Evolutionary conservation across 805 yeast genomes (phyloP).

Genomic region (Lachancea nothofagi): DNA sequence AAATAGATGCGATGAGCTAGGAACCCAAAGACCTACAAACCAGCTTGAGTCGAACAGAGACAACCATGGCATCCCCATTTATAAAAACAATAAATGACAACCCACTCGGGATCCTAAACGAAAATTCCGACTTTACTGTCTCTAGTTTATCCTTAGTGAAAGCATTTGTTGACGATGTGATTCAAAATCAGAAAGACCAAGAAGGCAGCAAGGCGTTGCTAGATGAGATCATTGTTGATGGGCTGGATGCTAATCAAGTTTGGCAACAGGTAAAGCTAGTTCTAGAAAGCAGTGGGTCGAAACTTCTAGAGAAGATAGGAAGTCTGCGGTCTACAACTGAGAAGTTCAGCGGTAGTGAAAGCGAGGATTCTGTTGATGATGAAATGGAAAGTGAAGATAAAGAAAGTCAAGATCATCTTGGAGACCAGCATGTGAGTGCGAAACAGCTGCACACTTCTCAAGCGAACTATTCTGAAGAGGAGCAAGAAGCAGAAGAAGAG

Average conservation of each 20-base stretch:
- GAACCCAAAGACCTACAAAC: not conserved
- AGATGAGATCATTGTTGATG: constrained; percentile 79
- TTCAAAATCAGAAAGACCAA: constrained; percentile 16
- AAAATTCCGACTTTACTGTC: constrained; percentile 14
- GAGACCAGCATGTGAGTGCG: too few relatives aligned
- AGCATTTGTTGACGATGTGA: constrained; percentile 26
- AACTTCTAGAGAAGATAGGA: constrained; percentile 53
- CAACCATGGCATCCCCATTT: constrained; percentile 10
- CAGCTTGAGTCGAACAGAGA: not conserved
- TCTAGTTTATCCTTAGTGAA: constrained; percentile 24
- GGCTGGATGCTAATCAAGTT: constrained; percentile 83
- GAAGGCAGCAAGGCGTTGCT: constrained; percentile 46
- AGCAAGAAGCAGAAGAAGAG: constrained; percentile 17
- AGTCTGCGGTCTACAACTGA: constrained; percentile 33
- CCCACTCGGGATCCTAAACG: constrained; percentile 20
- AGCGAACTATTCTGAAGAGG: too few relatives aligned
- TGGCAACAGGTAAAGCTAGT: constrained; percentile 91
- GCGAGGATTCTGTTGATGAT: constrained; percentile 1
- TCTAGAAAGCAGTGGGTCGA: constrained; percentile 68
- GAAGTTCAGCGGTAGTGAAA: constrained; percentile 14
- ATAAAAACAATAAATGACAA: constrained; percentile 17
- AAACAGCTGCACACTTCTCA: too few relatives aligned
- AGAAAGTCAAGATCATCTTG: not conserved
- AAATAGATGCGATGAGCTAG: constrained; percentile 13
- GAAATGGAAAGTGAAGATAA: not conserved